Conservation (phyloP, 176 grass and related monocot species). For the Puya raimondii region DNA sequence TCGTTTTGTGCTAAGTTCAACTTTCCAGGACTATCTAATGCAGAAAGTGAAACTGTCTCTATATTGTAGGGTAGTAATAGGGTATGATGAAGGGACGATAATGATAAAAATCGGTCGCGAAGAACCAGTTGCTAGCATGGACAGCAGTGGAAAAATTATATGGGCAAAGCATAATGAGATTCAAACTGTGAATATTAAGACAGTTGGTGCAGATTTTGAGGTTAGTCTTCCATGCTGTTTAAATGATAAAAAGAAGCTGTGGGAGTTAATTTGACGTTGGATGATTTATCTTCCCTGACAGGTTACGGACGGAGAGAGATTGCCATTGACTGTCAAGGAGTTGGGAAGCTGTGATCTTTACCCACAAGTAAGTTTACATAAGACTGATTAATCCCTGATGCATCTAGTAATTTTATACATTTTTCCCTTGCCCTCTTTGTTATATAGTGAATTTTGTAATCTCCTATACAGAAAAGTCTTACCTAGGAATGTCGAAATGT, state of each 20-base stretch:
- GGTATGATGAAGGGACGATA: conserved; percentile 70
- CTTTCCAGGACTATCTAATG: not conserved
- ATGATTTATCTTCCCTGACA: conserved; percentile 32
- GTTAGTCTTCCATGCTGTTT: not conserved
- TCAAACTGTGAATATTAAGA: conserved; percentile 28
- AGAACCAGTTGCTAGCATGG: conserved; percentile 60
- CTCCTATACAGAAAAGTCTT: not conserved
- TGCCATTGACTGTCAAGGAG: conserved; percentile 88
- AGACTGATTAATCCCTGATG: not conserved
- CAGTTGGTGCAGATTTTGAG: conserved; percentile 26
- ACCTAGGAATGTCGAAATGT: not conserved
- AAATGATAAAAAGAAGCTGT: not conserved
- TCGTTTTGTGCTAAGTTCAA: not conserved
- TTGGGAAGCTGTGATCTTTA: conserved; percentile 97
- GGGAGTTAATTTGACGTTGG: not conserved
- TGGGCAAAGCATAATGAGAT: conserved; percentile 49
- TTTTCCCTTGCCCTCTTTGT: not conserved
- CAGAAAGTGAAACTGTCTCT: not conserved
- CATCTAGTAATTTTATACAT: not conserved
- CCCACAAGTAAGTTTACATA: conserved; percentile 61
- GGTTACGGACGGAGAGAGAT: conserved; percentile 90
- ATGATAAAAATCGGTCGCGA: conserved; percentile 73
- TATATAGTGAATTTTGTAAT: not conserved
- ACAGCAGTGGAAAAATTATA: conserved; percentile 58
- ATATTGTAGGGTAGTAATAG: conserved; percentile 36